Conservation (phyloP, 768 basidiomycete species). For the Dioszegia aurantiaca region DNA sequence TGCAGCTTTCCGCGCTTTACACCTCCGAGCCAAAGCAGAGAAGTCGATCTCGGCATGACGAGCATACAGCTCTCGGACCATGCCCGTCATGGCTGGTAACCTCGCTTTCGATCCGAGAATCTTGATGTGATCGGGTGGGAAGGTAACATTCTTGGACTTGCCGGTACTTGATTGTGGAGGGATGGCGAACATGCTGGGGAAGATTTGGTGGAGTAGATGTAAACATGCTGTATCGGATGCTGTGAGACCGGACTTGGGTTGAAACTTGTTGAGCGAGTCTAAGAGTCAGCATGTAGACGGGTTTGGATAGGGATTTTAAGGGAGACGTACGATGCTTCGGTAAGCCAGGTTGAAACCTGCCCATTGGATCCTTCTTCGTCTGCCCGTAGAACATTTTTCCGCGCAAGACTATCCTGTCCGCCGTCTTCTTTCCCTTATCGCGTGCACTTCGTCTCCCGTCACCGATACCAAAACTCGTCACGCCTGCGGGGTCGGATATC, state of each 20-base stretch:
- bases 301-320: no score
- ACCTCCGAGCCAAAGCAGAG: conserved; percentile 9
- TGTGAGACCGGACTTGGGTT: conserved; percentile 47
- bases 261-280: conserved; percentile 64
- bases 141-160: neutral
- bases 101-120: conserved; percentile 16
- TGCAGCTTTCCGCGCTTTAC: neutral
- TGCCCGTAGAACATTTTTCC: conserved; percentile 47
- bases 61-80: conserved; percentile 27
- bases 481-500: no score
- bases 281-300: no score
- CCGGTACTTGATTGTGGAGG: neutral
- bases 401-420: conserved; percentile 35
- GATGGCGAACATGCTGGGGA: conserved; percentile 51
- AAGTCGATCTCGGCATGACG: conserved; percentile 28
- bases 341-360: conserved; percentile 23
- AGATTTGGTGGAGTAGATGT: conserved; percentile 72
- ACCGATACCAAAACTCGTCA: neutral
- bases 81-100: conserved; percentile 22
- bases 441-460: neutral
- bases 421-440: conserved; percentile 15
- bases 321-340: conserved; percentile 29
- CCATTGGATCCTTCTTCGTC: conserved; percentile 15
- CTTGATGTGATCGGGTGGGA: neutral
- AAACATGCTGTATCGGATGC: conserved; percentile 55